A percentile compares a stretch with the other conserved stretches of the same genome.
These are phyloP conservation scores for Hemisphaericaspora xylofermentans DNA, from an alignment of 1,139 yeast genomes.

Conservation along the genomic window DNA sequence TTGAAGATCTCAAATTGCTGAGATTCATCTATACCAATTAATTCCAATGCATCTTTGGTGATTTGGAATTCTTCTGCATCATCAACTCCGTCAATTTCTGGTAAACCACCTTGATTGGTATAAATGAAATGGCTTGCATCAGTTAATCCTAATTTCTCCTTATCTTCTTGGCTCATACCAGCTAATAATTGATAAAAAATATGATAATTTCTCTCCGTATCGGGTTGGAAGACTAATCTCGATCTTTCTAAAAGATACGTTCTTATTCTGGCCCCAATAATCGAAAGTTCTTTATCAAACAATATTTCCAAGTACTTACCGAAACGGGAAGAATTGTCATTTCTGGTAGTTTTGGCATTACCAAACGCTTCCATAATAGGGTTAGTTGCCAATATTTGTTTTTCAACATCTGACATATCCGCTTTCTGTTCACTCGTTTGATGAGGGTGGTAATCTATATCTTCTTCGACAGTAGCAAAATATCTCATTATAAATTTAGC, in stretches of 20 bases:
- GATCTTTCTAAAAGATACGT: slow-evolving; percentile 92
- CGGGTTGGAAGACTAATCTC: slow-evolving; percentile 90
- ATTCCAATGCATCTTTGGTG: slow-evolving; percentile 71
- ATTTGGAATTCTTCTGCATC: slow-evolving; percentile 74
- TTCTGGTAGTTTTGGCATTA: slow-evolving; percentile 95
- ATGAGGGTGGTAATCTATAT: slow-evolving; percentile 33
- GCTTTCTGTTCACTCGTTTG: slow-evolving; percentile 45
- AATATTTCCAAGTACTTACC: slow-evolving; percentile 94
- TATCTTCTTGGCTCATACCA: slow-evolving; percentile 68
- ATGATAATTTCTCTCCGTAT: slow-evolving; percentile 87
- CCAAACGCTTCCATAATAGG: slow-evolving; percentile 99
- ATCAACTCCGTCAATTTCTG: slow-evolving; percentile 73
- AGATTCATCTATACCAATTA: slow-evolving; percentile 68
- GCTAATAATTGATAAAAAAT: slow-evolving; percentile 88
- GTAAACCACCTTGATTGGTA: slow-evolving; percentile 86
- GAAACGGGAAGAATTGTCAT: slow-evolving; percentile 95
- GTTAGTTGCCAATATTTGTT: slow-evolving; percentile 93
- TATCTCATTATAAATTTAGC: slow-evolving; percentile 98
- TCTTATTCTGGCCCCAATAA: slow-evolving; percentile 91
- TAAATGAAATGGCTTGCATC: slow-evolving; percentile 71
- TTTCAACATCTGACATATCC: slow-evolving; percentile 89
- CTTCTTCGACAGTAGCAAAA: slow-evolving; percentile 89
- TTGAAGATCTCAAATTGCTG: slow-evolving; percentile 72
- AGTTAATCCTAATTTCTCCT: slow-evolving; percentile 58
- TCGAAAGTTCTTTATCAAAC: slow-evolving; percentile 70